These are phyloP conservation scores for Cucumis variabilis DNA, from an alignment of 331 rosid species.

Conservation along the genomic window DNA sequence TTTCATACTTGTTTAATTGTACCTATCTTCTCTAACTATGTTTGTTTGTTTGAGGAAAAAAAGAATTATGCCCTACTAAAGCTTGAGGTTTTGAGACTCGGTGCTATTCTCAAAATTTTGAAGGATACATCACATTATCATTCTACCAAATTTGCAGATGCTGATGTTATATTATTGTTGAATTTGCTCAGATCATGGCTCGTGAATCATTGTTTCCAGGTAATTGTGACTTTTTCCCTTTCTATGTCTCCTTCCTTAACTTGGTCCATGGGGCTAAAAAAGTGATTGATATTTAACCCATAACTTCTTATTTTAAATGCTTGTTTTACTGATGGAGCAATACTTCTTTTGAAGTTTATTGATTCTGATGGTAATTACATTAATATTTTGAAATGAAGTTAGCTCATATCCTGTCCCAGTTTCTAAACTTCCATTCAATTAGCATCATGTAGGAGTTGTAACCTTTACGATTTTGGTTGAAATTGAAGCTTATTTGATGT, in stretches of 20 bases:
- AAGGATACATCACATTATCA: conserved; percentile 97
- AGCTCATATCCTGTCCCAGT: too few relatives aligned
- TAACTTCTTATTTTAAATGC: not conserved
- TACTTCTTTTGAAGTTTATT: too few relatives aligned
- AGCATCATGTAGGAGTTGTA: not conserved
- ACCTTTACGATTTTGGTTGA: not conserved
- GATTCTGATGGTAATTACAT: too few relatives aligned
- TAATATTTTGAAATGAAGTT: too few relatives aligned
- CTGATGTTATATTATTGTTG: conserved; percentile 71
- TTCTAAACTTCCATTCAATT: too few relatives aligned
- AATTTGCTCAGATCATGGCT: conserved; percentile 81
- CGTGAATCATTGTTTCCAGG: conserved; percentile 82
- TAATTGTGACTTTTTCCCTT: conserved; percentile 45
- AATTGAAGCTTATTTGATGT: conserved; percentile 32
- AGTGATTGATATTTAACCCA: not conserved
- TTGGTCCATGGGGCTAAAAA: not conserved
- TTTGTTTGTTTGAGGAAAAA: conserved; percentile 62
- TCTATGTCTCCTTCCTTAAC: not conserved
- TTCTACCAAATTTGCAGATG: conserved; percentile 78
- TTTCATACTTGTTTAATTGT: not conserved
- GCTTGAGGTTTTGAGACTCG: conserved; percentile 68
- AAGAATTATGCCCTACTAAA: conserved; percentile 68
- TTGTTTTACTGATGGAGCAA: not conserved
- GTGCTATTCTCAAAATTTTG: conserved; percentile 69
- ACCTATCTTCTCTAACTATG: not conserved